Conservation (phyloP, 2,329 filamentous ascomycete species). For the Talaromyces rugulosus region DNA sequence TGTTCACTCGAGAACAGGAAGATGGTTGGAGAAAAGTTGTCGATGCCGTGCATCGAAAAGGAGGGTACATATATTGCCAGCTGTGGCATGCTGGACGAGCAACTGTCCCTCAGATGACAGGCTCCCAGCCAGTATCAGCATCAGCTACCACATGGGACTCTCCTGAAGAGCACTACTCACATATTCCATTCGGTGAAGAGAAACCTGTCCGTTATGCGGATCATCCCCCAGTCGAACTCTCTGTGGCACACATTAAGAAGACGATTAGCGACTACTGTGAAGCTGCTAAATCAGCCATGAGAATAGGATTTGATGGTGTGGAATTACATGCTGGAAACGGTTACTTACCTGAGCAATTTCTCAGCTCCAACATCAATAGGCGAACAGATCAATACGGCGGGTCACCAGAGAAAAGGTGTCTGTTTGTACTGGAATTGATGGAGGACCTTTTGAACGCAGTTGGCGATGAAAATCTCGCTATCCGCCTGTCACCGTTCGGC, state of each 20-base stretch:
- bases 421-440: slow-evolving; percentile 56
- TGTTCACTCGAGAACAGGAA: slow-evolving; percentile 38
- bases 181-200: slow-evolving; percentile 34
- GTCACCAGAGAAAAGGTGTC: slow-evolving; percentile 48
- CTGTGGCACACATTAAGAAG: slow-evolving; percentile 41
- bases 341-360: slow-evolving; percentile 52
- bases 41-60: slow-evolving; percentile 49
- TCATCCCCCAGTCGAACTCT: slow-evolving; percentile 43
- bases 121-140: slow-evolving; percentile 32
- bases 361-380: slow-evolving; percentile 47
- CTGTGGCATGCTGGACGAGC: slow-evolving; percentile 46
- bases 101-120: slow-evolving; percentile 40
- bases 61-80: slow-evolving; percentile 44
- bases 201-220: slow-evolving; percentile 37
- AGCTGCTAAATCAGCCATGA: slow-evolving; percentile 49
- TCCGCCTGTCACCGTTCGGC: slow-evolving; percentile 48
- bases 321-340: slow-evolving; percentile 50
- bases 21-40: slow-evolving; percentile 50
- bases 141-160: slow-evolving; percentile 46
- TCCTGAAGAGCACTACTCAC: slow-evolving; percentile 39
- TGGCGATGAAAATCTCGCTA: slow-evolving; percentile 44
- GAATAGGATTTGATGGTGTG: slow-evolving; percentile 53
- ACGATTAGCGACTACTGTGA: slow-evolving; percentile 43
- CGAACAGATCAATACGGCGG: slow-evolving; percentile 51
- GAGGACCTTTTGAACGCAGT: slow-evolving; percentile 40